Base-by-base conservation (phyloP, 1,284 basidiomycete species). In the Phellopilus nigrolimitatus region DNA sequence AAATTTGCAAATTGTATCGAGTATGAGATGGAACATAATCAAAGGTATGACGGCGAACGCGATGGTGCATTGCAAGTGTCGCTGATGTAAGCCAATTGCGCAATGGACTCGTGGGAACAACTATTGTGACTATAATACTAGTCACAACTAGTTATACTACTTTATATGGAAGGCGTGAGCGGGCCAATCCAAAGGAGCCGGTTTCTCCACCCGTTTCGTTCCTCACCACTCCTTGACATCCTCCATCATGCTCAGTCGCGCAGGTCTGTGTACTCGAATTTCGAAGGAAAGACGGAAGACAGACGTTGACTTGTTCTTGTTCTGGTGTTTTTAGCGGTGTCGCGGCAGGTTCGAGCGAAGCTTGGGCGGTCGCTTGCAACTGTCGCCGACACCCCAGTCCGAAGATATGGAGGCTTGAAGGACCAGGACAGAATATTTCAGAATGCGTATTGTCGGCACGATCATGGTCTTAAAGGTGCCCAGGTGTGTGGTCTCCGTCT, bases 391-490 rank as follows among this genome's bases (percentile, higher is more conserved):
- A 77, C 88, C 12, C 91, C 91, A 27, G 88, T 93, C 22, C 76
- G 90, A 58, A 80, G 80, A 56, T 94, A 94, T 63, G 93, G 93
- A 22, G 93, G 93, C 1, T 72, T 97, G 59, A 91, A 87, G 66
- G 94, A 97, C 71, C 91, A 95, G 68, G 94, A 97, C 70, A 82
- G 91, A 47, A 93, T 94, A 62, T 94, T 94, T 61, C 92, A 89
- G 44, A 97, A 97, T 68, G 80, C 82, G 2, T 94, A 86, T 65
- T 85, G 79, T 62, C 78, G 78, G 55, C 88, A 92, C 64, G 92
- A 95, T 64, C 87, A 91, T 64, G 86, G 91, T 15, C 68, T 97
- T 51, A 95, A 95, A 69, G 94, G 91, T 48, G 94, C 93, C 21
- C 66, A 79, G 77, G 90, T 91, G 50, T 48, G 73, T 66, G 36